Evolutionary conservation across 352 stramenopile species (phyloP).

Genomic region (Globisporangium recalcitrans): DNA sequence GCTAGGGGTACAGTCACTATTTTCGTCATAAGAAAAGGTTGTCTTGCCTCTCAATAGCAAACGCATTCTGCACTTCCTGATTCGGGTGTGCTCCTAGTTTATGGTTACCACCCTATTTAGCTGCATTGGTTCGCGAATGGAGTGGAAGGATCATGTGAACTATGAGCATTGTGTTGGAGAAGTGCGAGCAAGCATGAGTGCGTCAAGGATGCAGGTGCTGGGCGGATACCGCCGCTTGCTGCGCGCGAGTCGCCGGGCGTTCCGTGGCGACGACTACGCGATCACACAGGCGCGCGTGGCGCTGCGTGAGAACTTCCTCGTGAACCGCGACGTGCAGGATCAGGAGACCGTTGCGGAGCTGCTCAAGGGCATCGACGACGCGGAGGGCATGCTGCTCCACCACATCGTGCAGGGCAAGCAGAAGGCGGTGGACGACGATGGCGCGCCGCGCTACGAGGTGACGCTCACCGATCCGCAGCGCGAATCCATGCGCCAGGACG

Average conservation of each 20-base stretch:
- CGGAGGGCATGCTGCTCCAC: conserved; percentile 80
- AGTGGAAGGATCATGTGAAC: conserved; percentile 5
- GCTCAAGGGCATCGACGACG: conserved; percentile 73
- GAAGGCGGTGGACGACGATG: conserved; percentile 29
- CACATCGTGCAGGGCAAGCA: conserved; percentile 78
- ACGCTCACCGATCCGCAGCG: conserved; percentile 78
- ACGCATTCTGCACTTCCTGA: too few relatives aligned
- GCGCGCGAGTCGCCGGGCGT: conserved; percentile 65
- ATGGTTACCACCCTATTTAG: too few relatives aligned
- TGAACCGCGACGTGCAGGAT: conserved; percentile 58
- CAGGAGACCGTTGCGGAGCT: conserved; percentile 45
- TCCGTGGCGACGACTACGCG: conserved; percentile 65
- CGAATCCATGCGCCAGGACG: conserved; percentile 72
- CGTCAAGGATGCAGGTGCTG: conserved; percentile 49
- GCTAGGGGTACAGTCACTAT: too few relatives aligned
- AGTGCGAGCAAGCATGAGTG: conserved; percentile 28
- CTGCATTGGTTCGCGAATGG: background rate
- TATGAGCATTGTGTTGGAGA: background rate
- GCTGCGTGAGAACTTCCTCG: conserved; percentile 65
- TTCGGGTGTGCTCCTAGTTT: too few relatives aligned
- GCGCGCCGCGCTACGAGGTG: conserved; percentile 55
- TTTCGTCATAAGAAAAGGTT: too few relatives aligned
- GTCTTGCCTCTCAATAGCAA: too few relatives aligned
- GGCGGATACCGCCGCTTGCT: conserved; percentile 73
- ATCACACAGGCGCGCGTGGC: conserved; percentile 47